Evolutionary conservation across 169 alveolate genomes (phyloP).

Genomic region (Theileria parva): DNA sequence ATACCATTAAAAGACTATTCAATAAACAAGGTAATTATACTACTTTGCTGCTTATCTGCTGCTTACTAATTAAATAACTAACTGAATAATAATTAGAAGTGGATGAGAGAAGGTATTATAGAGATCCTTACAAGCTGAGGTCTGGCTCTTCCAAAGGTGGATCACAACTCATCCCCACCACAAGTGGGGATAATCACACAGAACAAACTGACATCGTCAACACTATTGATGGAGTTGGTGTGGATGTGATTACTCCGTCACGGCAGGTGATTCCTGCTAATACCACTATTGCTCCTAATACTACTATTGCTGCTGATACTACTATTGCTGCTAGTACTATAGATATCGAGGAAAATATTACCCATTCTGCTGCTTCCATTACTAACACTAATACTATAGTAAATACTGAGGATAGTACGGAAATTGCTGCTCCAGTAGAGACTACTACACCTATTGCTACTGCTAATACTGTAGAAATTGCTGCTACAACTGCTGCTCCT

Average conservation of each 20-base stretch:
- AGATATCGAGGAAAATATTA: neutral
- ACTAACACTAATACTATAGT: neutral
- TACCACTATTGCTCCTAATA: no score
- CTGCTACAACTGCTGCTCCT: neutral
- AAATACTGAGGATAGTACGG: neutral
- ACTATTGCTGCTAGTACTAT: no score
- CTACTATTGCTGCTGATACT: no score
- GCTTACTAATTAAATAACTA: neutral
- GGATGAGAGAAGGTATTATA: neutral
- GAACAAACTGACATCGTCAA: no score
- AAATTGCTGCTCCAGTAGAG: no score
- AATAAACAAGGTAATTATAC: neutral
- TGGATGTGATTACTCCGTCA: no score
- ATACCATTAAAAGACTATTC: neutral
- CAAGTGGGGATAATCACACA: no score
- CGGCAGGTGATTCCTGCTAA: no score
- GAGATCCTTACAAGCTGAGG: neutral
- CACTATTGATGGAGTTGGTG: no score
- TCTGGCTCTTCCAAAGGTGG: slow-evolving; percentile 6
- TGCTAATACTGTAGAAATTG: no score
- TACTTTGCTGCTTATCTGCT: no score
- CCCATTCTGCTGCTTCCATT: neutral
- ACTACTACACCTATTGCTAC: no score
- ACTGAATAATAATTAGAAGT: neutral
- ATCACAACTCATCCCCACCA: neutral